A percentile compares a stretch with the other conserved stretches of the same genome.
phyloP scores from a whole-genome alignment of 2,329 filamentous ascomycete genomes.

The Colletotrichum musicola region DNA sequence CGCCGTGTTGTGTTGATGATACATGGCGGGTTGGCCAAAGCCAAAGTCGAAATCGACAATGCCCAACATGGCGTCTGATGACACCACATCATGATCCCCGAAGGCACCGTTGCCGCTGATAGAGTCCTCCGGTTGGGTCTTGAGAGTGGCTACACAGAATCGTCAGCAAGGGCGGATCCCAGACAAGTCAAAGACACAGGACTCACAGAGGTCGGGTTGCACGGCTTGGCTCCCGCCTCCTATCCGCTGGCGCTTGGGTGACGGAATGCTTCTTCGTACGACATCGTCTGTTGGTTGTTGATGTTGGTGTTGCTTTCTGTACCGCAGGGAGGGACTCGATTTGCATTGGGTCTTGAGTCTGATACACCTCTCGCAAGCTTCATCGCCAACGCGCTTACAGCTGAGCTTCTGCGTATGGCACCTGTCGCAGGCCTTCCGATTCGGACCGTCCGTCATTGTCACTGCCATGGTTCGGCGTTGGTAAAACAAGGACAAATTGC shows the following conservation, averaged over 20 bases:
- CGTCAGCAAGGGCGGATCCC: slow-evolving; percentile 32
- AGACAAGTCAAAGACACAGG: slow-evolving; percentile 39
- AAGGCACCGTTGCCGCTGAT: slow-evolving; percentile 16
- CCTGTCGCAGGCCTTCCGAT: slow-evolving; percentile 60
- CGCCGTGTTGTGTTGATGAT: slow-evolving; percentile 41
- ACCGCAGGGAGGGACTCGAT: slow-evolving; percentile 57
- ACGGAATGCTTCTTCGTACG: slow-evolving; percentile 42
- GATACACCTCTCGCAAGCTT: slow-evolving; percentile 57
- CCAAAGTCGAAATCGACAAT: slow-evolving; percentile 52
- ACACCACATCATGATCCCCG: slow-evolving; percentile 46
- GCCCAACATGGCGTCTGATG: slow-evolving; percentile 47
- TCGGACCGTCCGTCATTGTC: slow-evolving; percentile 53
- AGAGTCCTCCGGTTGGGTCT: slow-evolving; percentile 25
- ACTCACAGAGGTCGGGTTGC: slow-evolving; percentile 53
- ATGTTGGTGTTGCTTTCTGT: slow-evolving; percentile 48
- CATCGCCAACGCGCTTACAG: slow-evolving; percentile 56
- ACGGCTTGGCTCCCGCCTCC: slow-evolving; percentile 49
- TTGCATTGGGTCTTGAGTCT: slow-evolving; percentile 57
- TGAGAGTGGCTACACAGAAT: slow-evolving; percentile 35
- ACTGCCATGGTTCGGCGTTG: slow-evolving; percentile 43
- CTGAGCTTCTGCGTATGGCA: slow-evolving; percentile 61
- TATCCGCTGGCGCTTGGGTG: slow-evolving; percentile 54
- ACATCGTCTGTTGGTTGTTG: slow-evolving; percentile 15
- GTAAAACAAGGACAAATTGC: slow-evolving; percentile 37
- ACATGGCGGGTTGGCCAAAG: slow-evolving; percentile 50